Conservation (phyloP, 768 basidiomycete species). For the Lactifluus piperatus region DNA sequence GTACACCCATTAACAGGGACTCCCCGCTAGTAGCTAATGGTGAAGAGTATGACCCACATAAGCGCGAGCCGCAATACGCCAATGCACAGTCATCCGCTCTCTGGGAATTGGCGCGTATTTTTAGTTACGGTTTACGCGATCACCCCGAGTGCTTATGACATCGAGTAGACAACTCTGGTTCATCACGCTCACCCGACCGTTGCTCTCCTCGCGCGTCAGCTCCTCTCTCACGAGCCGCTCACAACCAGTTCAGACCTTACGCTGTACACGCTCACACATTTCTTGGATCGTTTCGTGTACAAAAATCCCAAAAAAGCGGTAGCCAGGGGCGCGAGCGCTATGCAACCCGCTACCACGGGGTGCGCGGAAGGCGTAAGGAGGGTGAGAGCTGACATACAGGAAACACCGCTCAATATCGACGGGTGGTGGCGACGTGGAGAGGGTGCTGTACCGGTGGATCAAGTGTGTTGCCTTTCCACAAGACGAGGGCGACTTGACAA, state of each 20-base stretch:
- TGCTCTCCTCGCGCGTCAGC: constrained; percentile 75
- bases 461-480: constrained; percentile 39
- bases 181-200: constrained; percentile 89
- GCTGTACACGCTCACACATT: constrained; percentile 87
- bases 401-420: constrained; percentile 58
- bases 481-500: not conserved
- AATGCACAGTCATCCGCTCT: constrained; percentile 71
- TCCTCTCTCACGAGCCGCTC: constrained; percentile 62
- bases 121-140: not conserved
- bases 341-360: constrained; percentile 85
- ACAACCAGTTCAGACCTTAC: constrained; percentile 83
- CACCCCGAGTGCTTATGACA: not conserved
- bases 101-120: constrained; percentile 78
- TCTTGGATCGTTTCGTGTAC: constrained; percentile 95
- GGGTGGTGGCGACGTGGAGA: constrained; percentile 61
- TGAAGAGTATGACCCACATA: constrained; percentile 69
- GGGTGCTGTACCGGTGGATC: constrained; percentile 78
- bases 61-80: constrained; percentile 84
- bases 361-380: constrained; percentile 65
- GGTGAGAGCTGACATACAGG: constrained; percentile 47
- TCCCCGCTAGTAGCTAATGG: not conserved
- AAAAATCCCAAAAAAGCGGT: constrained; percentile 81
- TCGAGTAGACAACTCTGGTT: constrained; percentile 61
- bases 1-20: constrained; percentile 29
- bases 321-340: constrained; percentile 75